Evolutionary conservation across 306 rosid species (phyloP).

Genomic region (Begonia masoniana): DNA sequence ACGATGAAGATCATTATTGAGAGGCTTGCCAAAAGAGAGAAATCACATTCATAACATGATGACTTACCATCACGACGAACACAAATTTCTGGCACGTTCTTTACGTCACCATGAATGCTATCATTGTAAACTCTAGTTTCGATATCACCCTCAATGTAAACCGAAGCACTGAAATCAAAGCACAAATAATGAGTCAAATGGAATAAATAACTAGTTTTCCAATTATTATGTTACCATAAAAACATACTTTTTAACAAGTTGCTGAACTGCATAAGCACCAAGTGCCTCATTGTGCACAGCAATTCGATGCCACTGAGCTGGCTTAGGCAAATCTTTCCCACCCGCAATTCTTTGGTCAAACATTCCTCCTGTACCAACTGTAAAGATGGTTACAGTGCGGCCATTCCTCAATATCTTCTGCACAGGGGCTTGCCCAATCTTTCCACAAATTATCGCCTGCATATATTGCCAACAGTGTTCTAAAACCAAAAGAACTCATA

Average conservation of each 20-base stretch:
- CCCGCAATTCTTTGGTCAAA: constrained; percentile 66
- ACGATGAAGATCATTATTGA: too few species aligned
- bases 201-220: constrained; percentile 10
- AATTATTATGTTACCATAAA: neutral
- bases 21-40: neutral
- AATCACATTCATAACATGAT: constrained; percentile 6
- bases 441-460: constrained; percentile 94
- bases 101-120: constrained; percentile 77
- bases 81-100: constrained; percentile 86
- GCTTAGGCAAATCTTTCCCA: constrained; percentile 57
- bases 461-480: neutral
- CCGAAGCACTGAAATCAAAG: constrained; percentile 65
- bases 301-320: constrained; percentile 91
- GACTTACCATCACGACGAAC: constrained; percentile 76
- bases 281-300: constrained; percentile 76
- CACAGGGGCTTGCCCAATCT: constrained; percentile 86
- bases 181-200: constrained; percentile 24
- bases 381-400: constrained; percentile 60
- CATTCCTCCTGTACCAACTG: constrained; percentile 97
- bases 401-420: constrained; percentile 94
- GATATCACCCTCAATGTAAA: constrained; percentile 92
- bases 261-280: constrained; percentile 82
- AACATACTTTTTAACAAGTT: constrained; percentile 64
- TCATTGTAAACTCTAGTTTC: constrained; percentile 92
- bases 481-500: too few species aligned